Percentiles rank a stretch among this genome's conserved stretches.
Evolutionary conservation across 345 rosid species (phyloP).

Genomic region (Dipteronia sinensis): DNA sequence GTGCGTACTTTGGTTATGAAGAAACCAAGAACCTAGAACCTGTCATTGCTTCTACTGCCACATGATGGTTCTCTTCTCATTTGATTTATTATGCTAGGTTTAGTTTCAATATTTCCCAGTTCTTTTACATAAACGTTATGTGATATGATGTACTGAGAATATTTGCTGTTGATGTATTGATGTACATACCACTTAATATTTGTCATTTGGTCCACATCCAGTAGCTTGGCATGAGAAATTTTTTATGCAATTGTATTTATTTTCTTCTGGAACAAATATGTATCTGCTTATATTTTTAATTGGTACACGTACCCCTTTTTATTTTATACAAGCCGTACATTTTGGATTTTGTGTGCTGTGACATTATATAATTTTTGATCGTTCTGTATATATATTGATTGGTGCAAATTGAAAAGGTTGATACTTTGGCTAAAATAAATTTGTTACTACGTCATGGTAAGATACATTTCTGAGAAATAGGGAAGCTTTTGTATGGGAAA

Average conservation of each 20-base stretch:
- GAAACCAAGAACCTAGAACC: not conserved
- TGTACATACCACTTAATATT: not conserved
- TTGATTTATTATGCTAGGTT: not conserved
- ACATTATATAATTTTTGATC: no score
- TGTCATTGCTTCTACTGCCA: not conserved
- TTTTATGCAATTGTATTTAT: not conserved
- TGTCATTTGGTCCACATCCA: not conserved
- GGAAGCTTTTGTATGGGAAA: not conserved
- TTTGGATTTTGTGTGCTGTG: no score
- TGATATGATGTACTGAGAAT: not conserved
- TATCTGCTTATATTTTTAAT: no score
- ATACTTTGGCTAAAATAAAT: not conserved
- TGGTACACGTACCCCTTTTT: no score
- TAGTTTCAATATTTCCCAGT: not conserved
- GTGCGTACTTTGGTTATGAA: constrained; percentile 1
- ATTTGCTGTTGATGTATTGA: not conserved
- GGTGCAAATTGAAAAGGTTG: not conserved
- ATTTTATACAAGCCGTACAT: no score
- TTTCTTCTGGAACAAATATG: not conserved
- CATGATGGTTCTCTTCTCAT: not conserved
- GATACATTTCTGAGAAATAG: not conserved
- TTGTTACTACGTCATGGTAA: not conserved
- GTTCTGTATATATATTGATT: no score
- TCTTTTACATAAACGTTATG: not conserved
- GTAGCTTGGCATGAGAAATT: not conserved